phyloP scores from a whole-genome alignment of 257 asterid species.

The Petrea volubilis region DNA sequence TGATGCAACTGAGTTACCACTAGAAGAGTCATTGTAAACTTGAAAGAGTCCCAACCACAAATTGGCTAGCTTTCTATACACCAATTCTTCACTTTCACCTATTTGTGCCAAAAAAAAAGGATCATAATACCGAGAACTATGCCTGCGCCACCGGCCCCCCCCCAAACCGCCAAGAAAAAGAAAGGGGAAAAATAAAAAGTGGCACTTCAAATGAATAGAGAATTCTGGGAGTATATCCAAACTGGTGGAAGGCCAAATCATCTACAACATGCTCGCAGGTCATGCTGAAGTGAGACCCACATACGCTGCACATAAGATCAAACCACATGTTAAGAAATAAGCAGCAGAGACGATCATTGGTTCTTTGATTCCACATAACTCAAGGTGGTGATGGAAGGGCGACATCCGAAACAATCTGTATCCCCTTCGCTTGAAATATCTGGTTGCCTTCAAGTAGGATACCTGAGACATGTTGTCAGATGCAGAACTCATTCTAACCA shows the following conservation, averaged over 20 bases:
- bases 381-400: conserved; percentile 70
- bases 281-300: conserved; percentile 72
- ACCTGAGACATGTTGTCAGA: conserved; percentile 41
- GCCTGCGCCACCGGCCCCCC: too few species aligned
- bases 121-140: neutral
- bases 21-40: neutral
- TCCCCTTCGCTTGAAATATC: conserved; percentile 43
- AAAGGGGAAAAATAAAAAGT: neutral
- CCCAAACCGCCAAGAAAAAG: neutral
- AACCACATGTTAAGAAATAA: conserved; percentile 49
- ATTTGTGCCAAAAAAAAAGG: neutral
- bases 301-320: conserved; percentile 67
- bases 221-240: too few species aligned
- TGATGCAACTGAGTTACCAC: neutral
- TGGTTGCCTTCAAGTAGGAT: conserved; percentile 50
- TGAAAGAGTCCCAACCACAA: conserved; percentile 7
- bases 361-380: conserved; percentile 60
- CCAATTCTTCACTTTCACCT: conserved; percentile 1
- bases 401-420: conserved; percentile 45
- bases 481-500: neutral
- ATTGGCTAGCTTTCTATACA: conserved; percentile 20
- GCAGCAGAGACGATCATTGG: conserved; percentile 71
- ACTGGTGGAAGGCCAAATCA: too few species aligned
- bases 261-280: conserved; percentile 15
- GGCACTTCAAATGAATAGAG: neutral